phyloP scores from a whole-genome alignment of 1,284 basidiomycete genomes.

The Leucoagaricus sp. region DNA sequence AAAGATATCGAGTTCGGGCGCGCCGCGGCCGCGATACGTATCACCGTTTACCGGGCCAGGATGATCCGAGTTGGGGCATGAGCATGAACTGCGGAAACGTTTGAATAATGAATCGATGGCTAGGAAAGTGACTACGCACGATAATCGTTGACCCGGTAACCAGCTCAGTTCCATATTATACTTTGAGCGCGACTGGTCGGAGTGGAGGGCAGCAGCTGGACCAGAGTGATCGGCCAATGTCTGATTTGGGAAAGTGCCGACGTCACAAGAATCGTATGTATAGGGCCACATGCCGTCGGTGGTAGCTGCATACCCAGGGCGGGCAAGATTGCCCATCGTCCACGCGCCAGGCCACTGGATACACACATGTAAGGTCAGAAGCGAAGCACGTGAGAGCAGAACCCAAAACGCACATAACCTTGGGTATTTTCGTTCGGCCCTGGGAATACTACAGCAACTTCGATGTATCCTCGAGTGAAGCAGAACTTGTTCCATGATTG shows the following conservation, averaged over 20 bases:
- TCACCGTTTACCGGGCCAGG: conserved; percentile 41
- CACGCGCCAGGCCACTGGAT: conserved; percentile 67
- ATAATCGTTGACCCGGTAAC: conserved; percentile 67
- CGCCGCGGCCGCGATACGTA: conserved; percentile 52
- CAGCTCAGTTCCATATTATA: conserved; percentile 59
- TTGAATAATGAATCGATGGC: conserved; percentile 33
- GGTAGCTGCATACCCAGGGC: conserved; percentile 79
- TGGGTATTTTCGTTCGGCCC: conserved; percentile 41
- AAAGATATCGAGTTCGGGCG: conserved; percentile 85
- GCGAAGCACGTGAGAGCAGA: conserved; percentile 7
- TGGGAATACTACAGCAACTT: conserved; percentile 49
- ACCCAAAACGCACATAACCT: conserved; percentile 46
- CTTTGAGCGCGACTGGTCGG: conserved; percentile 43
- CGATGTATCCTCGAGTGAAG: conserved; percentile 67
- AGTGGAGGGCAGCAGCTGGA: conserved; percentile 53
- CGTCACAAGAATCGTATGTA: conserved; percentile 68
- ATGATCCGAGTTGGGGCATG: conserved; percentile 45
- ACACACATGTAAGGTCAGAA: neutral
- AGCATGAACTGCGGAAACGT: conserved; percentile 39
- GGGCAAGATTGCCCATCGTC: conserved; percentile 91
- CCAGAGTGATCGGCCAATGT: conserved; percentile 53
- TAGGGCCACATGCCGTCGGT: conserved; percentile 84
- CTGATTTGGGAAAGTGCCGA: conserved; percentile 80
- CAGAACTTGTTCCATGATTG: conserved; percentile 88
- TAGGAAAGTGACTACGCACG: conserved; percentile 48